A percentile compares a stretch with the other conserved stretches of the same genome.
Evolutionary conservation across 345 rosid species (phyloP).

Genomic region (Gossypium longicalyx): DNA sequence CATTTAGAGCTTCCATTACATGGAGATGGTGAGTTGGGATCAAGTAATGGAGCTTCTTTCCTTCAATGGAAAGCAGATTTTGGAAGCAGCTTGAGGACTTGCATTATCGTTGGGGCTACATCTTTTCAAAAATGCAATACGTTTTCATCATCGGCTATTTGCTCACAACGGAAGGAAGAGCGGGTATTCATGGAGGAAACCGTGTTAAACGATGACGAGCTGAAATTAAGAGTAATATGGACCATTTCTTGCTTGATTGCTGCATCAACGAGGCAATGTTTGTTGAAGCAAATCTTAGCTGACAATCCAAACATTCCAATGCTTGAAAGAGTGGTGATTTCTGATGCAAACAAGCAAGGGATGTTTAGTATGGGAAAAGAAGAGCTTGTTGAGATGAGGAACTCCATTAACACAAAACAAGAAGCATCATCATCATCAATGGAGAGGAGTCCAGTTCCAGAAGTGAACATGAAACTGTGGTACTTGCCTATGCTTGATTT

Average conservation of each 20-base stretch:
- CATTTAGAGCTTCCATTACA: conserved; percentile 30
- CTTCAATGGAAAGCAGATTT: conserved; percentile 48
- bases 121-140: conserved; percentile 12
- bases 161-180: not conserved
- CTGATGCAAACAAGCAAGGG: conserved; percentile 36
- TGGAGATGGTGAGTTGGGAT: conserved; percentile 10
- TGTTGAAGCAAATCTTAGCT: conserved; percentile 26
- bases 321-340: conserved; percentile 23
- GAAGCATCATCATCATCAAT: not conserved
- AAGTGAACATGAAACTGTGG: conserved; percentile 35
- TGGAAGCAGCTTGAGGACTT: conserved; percentile 29
- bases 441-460: conserved; percentile 37
- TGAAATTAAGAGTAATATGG: conserved; percentile 33
- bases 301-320: conserved; percentile 9
- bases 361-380: conserved; percentile 24
- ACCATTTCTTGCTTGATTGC: conserved; percentile 35
- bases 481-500: conserved; percentile 34
- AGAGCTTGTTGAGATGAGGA: conserved; percentile 29
- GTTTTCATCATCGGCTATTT: no score
- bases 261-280: conserved; percentile 36
- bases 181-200: not conserved
- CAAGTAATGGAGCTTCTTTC: conserved; percentile 14
- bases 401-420: not conserved
- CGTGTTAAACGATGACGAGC: conserved; percentile 22
- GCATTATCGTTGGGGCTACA: conserved; percentile 38